Evolutionary conservation across 2,329 filamentous ascomycete species (phyloP).

Genomic region (Aspergillus aculeatinus): DNA sequence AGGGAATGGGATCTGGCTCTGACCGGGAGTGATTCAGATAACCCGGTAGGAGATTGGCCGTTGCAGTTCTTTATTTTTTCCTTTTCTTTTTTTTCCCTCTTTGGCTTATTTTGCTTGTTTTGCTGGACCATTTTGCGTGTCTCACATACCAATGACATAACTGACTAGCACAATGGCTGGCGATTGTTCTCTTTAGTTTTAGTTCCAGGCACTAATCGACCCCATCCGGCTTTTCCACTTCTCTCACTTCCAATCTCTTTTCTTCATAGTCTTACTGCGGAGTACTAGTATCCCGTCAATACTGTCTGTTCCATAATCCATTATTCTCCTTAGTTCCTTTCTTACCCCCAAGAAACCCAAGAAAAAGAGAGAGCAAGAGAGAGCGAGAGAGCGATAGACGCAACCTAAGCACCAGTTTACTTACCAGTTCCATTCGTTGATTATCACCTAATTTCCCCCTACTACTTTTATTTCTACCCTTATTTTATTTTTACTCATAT

Average conservation of each 20-base stretch:
- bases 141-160: conserved; percentile 10
- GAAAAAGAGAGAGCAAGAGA: too few relatives aligned
- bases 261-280: not conserved
- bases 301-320: not conserved
- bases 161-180: not conserved
- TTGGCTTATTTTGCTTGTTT: too few relatives aligned
- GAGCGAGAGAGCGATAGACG: too few relatives aligned
- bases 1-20: conserved; percentile 2
- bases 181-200: conserved; percentile 3
- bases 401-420: too few relatives aligned
- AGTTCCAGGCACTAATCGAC: conserved; percentile 8
- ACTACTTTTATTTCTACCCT: not conserved
- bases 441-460: not conserved
- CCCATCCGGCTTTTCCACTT: conserved; percentile 2
- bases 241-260: not conserved
- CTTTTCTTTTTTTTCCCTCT: too few relatives aligned
- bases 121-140: not conserved
- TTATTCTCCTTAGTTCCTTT: not conserved
- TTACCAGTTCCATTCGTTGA: too few relatives aligned
- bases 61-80: not conserved
- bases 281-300: not conserved
- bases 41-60: not conserved
- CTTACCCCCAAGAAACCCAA: not conserved
- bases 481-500: not conserved
- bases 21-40: not conserved